Conservation (phyloP, 306 rosid species). For the Gillenia trifoliata region DNA sequence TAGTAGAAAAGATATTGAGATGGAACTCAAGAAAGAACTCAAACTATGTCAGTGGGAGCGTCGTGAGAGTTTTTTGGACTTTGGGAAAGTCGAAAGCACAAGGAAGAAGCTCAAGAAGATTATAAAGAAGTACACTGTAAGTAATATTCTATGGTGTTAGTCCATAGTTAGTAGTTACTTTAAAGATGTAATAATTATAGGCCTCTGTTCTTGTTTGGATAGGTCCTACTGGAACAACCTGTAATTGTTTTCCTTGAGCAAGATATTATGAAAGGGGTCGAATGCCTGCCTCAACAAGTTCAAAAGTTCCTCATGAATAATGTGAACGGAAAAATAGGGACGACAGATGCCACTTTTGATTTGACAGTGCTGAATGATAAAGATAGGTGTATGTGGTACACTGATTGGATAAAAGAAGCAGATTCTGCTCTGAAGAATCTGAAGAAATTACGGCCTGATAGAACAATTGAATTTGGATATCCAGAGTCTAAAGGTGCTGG, state of each 20-base stretch:
- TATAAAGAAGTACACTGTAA: conserved; percentile 72
- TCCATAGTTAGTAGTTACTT: too few relatives aligned
- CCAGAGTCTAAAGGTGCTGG: conserved; percentile 24
- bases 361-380: conserved; percentile 31
- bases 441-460: conserved; percentile 33
- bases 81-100: conserved; percentile 54
- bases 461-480: conserved; percentile 19
- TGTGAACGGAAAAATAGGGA: conserved; percentile 21
- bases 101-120: conserved; percentile 79
- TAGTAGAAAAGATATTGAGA: conserved; percentile 44
- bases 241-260: conserved; percentile 53
- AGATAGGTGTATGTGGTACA: conserved; percentile 68
- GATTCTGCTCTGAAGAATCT: conserved; percentile 24
- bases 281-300: conserved; percentile 35
- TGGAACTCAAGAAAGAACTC: conserved; percentile 55
- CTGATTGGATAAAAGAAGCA: conserved; percentile 38
- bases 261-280: conserved; percentile 29
- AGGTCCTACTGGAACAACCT: conserved; percentile 83
- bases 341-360: conserved; percentile 29
- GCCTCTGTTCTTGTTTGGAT: conserved; percentile 23
- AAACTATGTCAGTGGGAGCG: conserved; percentile 72
- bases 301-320: conserved; percentile 31
- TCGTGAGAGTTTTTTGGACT: conserved; percentile 44
- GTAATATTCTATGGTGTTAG: too few relatives aligned
- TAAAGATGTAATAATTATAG: neutral